Evolutionary conservation across 305 asterid genomes (phyloP), one percentile per base, ranked within the genome.

Genomic region (Fraxinus floribunda): DNA sequence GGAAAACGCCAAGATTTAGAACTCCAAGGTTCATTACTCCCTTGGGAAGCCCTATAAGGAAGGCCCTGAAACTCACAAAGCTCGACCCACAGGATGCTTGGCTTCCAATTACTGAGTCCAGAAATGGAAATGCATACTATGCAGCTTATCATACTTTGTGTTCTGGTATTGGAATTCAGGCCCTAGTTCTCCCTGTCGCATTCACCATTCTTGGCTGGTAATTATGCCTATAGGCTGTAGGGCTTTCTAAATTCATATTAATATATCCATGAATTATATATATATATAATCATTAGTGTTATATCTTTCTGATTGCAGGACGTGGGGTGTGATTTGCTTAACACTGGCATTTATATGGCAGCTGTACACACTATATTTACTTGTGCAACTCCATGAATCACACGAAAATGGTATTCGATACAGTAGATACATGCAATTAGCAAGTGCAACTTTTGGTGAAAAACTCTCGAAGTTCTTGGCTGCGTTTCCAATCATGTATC

Each of bases 41-140:
- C 0, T 49, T 92, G 81, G 94, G 95, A 36, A 94, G 97, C 88
- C 98, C 98, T n/a, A 88, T 94, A 89, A 90, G 88, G 79, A 93
- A 88, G 84, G 95, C 95, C n/a, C 76, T 91, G 16, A 60, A 86
- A 2, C 88, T 92, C 82, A 93, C 94, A 20, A 93, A 89, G 90
- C 97, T 93, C 26, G 94, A 91, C 62, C 95, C 90, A 24, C 98
- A 92, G 85, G 98, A 93, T 75, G 89, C 88, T 62, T 93, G 97
- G 97, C 97, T 95, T 79, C 98, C 98, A 8, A 95, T 95, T 57
- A 95, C 98, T 0, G 98, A 95, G 83, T 95, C 98, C 92, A 6
- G 82, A 11, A 95, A 92, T 30, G 98, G 98, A 38, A 95, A 90
- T 72, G 93, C 95, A 0, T 95, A 90, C 49, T 95, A 95, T 79